Percentiles rank a stretch among this genome's conserved stretches.
phyloP scores from a whole-genome alignment of 805 yeast species.

The Candida cerambycidarum region DNA sequence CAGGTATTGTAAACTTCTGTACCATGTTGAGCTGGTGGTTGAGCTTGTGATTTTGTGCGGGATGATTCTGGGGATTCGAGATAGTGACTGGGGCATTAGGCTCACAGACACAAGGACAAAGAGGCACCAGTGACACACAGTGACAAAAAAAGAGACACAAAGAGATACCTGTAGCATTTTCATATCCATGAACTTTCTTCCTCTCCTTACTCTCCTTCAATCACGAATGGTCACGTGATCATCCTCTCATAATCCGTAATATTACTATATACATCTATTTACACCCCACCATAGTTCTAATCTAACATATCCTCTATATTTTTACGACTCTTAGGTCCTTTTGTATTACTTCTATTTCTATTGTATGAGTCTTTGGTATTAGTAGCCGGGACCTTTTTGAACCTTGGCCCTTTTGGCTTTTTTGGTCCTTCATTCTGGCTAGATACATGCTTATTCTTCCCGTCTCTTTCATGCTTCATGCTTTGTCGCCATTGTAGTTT shows the following conservation, averaged over 20 bases:
- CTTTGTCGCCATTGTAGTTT: conserved; percentile 3
- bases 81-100: no score
- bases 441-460: neutral
- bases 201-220: no score
- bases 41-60: neutral
- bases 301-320: conserved; percentile 1
- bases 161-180: neutral
- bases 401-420: neutral
- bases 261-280: no score
- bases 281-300: no score
- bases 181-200: no score
- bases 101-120: no score
- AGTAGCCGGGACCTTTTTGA: neutral
- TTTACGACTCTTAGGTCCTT: neutral
- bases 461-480: neutral
- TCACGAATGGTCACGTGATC: no score
- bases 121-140: no score
- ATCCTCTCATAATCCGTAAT: no score
- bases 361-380: neutral
- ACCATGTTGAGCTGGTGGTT: conserved; percentile 16
- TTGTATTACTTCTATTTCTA: neutral
- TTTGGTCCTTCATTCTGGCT: no score
- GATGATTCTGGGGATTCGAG: neutral
- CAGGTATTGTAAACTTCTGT: conserved; percentile 42
- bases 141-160: no score